These are phyloP conservation scores for Gossypium lobatum DNA, from an alignment of 441 rosid species.

Conservation along the genomic window DNA sequence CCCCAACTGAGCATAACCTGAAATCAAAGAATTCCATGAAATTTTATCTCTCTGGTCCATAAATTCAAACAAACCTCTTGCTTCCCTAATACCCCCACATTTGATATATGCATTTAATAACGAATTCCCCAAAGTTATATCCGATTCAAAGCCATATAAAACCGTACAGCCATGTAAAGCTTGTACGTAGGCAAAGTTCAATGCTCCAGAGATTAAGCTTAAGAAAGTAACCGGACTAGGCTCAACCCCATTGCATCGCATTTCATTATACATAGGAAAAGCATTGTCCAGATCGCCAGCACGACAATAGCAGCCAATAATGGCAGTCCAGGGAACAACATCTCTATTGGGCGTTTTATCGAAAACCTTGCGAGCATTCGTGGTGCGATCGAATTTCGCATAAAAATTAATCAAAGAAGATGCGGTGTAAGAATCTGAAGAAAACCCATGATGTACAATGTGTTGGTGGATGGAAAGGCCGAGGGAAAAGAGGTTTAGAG, in stretches of 20 bases:
- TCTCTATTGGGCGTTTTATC: slow-evolving; percentile 40
- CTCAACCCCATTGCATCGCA: slow-evolving; percentile 35
- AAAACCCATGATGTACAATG: slow-evolving; percentile 38
- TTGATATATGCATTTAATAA: slow-evolving; percentile 42
- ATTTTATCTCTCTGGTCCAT: slow-evolving; percentile 45
- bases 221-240: slow-evolving; percentile 53
- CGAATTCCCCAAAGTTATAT: slow-evolving; percentile 35
- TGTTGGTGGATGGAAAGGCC: slow-evolving; percentile 45
- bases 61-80: slow-evolving; percentile 35
- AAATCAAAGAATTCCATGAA: slow-evolving; percentile 53
- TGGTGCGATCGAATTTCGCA: slow-evolving; percentile 22
- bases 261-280: slow-evolving; percentile 30
- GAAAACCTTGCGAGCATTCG: slow-evolving; percentile 37
- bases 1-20: slow-evolving; percentile 36
- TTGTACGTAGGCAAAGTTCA: slow-evolving; percentile 30
- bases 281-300: slow-evolving; percentile 28
- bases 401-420: slow-evolving; percentile 49
- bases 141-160: slow-evolving; percentile 35
- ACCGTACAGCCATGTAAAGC: slow-evolving; percentile 46
- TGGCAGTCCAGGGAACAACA: slow-evolving; percentile 40
- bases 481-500: slow-evolving; percentile 31
- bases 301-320: slow-evolving; percentile 46
- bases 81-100: slow-evolving; percentile 33
- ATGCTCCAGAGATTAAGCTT: slow-evolving; percentile 38
- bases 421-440: slow-evolving; percentile 40